A percentile compares a stretch with the other conserved stretches of the same genome.
phyloP scores from a whole-genome alignment of 495 filamentous ascomycete species.

The Hyaloscypha hepaticicola region DNA sequence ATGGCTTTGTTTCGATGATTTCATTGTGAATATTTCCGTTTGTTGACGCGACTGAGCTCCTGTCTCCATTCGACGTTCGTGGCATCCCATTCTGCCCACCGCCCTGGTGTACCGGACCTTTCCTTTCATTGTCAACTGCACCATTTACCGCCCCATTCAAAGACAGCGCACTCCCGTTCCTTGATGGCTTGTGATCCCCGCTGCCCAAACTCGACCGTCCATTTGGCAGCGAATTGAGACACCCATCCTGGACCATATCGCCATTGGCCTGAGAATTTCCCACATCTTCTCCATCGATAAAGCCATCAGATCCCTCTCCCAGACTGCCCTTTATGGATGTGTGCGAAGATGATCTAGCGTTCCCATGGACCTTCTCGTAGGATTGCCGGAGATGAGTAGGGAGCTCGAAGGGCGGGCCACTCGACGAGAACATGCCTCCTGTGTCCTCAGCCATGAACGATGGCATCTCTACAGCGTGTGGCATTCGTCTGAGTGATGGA shows the following conservation, averaged over 20 bases:
- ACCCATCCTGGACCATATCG: constrained; percentile 35
- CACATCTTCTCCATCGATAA: constrained; percentile 19
- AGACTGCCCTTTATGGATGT: constrained; percentile 34
- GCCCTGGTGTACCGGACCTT: constrained; percentile 24
- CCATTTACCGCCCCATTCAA: constrained; percentile 45
- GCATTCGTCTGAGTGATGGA: constrained; percentile 28
- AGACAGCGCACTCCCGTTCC: constrained; percentile 53
- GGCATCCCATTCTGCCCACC: constrained; percentile 32
- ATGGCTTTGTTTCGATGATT: constrained; percentile 36
- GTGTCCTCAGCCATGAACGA: constrained; percentile 55
- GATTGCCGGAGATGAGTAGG: constrained; percentile 38
- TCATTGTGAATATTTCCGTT: constrained; percentile 26
- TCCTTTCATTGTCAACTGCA: constrained; percentile 41
- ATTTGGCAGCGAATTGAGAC: constrained; percentile 38
- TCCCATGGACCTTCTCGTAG: constrained; percentile 36
- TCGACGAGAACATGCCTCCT: constrained; percentile 37
- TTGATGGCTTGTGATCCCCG: constrained; percentile 48
- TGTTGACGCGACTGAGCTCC: constrained; percentile 21
- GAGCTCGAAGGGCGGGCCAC: constrained; percentile 36
- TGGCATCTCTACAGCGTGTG: constrained; percentile 51
- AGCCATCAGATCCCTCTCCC: constrained; percentile 25
- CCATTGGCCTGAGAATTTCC: constrained; percentile 38
- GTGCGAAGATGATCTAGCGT: constrained; percentile 21
- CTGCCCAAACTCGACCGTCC: constrained; percentile 38
- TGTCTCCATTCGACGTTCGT: constrained; percentile 26